Percentiles rank a stretch among this genome's conserved stretches.
Conservation (phyloP, 140 eudicot genomes). For the Cichorium intybus region DNA sequence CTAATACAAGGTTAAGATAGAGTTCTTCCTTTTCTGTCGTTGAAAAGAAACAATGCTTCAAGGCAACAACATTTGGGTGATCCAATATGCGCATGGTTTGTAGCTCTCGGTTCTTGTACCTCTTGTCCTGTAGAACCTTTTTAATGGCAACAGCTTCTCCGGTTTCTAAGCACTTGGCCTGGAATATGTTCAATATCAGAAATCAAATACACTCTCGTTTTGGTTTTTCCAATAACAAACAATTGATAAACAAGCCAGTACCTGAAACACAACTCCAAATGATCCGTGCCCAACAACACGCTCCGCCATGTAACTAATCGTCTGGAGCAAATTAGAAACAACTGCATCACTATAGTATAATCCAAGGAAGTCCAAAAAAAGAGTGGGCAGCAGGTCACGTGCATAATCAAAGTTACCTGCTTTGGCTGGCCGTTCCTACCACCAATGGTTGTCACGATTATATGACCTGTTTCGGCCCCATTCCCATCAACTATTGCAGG, state of each 20-base stretch:
- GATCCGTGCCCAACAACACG: slow-evolving; percentile 92
- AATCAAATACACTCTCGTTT: too few species aligned
- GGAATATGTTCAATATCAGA: too few species aligned
- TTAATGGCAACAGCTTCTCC: slow-evolving; percentile 90
- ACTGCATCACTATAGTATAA: slow-evolving; percentile 5
- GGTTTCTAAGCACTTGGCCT: slow-evolving; percentile 91
- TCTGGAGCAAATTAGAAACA: slow-evolving; percentile 36
- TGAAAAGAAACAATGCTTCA: slow-evolving; percentile 90
- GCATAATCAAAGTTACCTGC: slow-evolving; percentile 44
- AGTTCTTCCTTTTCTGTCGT: slow-evolving; percentile 88
- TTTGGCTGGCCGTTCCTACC: slow-evolving; percentile 86
- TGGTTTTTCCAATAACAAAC: too few species aligned
- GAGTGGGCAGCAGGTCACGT: too few species aligned
- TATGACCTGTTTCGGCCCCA: slow-evolving; percentile 92
- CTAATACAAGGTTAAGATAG: slow-evolving; percentile 82
- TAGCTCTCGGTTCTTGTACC: slow-evolving; percentile 91
- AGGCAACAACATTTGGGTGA: slow-evolving; percentile 87
- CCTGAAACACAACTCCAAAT: slow-evolving; percentile 91
- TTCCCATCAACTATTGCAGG: slow-evolving; percentile 75
- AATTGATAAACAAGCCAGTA: neutral
- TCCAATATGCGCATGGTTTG: slow-evolving; percentile 91
- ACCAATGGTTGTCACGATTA: slow-evolving; percentile 92
- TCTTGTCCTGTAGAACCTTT: slow-evolving; percentile 87
- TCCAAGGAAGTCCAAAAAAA: neutral
- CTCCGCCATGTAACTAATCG: slow-evolving; percentile 93